Conservation (phyloP, 176 grass and related monocot genomes). For the Oryza longistaminata region DNA sequence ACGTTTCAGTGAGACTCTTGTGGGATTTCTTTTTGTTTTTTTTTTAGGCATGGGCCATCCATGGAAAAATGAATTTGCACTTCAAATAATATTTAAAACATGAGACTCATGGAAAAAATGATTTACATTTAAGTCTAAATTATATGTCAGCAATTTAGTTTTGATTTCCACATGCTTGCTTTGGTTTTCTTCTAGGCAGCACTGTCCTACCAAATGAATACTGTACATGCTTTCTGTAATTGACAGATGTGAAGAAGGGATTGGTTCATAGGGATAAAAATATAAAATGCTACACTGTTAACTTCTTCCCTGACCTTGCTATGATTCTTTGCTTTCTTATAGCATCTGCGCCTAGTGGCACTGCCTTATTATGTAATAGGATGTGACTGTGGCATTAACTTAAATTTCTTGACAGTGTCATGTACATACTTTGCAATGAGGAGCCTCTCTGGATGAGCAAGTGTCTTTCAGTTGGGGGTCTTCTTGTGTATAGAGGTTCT, state of each 20-base stretch:
- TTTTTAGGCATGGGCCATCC: not conserved
- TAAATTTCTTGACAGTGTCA: conserved; percentile 64
- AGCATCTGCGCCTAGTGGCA: conserved; percentile 3
- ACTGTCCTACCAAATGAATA: not conserved
- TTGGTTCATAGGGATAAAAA: not conserved
- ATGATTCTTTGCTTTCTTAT: not conserved
- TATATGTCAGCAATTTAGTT: not conserved
- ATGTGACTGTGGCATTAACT: not conserved
- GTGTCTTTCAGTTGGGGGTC: conserved; percentile 78
- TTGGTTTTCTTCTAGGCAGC: not conserved
- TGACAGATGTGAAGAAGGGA: not conserved
- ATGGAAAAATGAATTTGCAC: not conserved
- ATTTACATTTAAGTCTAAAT: not conserved
- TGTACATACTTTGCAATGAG: conserved; percentile 98
- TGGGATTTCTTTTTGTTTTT: too few species aligned
- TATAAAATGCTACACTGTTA: not conserved
- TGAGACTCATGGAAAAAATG: not conserved
- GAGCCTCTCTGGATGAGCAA: conserved; percentile 98
- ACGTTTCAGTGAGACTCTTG: too few species aligned
- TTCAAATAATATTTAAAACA: not conserved
- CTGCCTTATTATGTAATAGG: not conserved
- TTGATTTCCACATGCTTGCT: not conserved
- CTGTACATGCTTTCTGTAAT: not conserved
- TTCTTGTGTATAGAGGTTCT: conserved; percentile 74
- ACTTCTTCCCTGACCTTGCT: not conserved